These are phyloP conservation scores for Astrothelium subdiscretum DNA, from an alignment of 495 filamentous ascomycete genomes.

Conservation along the genomic window DNA sequence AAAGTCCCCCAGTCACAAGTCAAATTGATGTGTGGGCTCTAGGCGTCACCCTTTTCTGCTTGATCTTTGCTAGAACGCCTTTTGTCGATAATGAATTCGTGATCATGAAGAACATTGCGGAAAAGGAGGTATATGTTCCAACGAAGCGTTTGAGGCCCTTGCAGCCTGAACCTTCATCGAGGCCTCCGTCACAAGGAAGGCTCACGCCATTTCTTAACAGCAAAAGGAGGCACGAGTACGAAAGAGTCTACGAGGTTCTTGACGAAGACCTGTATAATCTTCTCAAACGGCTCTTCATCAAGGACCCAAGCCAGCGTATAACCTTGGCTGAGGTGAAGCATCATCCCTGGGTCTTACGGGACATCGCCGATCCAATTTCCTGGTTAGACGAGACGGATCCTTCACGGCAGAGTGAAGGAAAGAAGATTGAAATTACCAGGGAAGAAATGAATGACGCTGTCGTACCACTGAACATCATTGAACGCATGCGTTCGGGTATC, in stretches of 20 bases:
- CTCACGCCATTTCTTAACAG: slow-evolving; percentile 23
- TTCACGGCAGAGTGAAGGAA: slow-evolving; percentile 62
- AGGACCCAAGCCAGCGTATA: slow-evolving; percentile 81
- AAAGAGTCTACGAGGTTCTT: slow-evolving; percentile 74
- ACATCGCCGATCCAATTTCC: slow-evolving; percentile 55
- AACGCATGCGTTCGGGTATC: slow-evolving; percentile 58
- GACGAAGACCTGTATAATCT: slow-evolving; percentile 74
- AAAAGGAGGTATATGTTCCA: slow-evolving; percentile 81
- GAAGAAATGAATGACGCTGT: slow-evolving; percentile 85
- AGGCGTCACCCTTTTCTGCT: slow-evolving; percentile 88
- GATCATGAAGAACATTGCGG: slow-evolving; percentile 82
- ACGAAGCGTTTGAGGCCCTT: slow-evolving; percentile 67
- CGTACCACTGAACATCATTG: slow-evolving; percentile 73
- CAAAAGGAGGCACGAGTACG: slow-evolving; percentile 51
- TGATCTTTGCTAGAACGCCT: slow-evolving; percentile 85
- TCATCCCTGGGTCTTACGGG: slow-evolving; percentile 88
- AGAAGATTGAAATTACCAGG: slow-evolving; percentile 84
- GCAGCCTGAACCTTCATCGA: slow-evolving; percentile 40
- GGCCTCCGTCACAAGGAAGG: slow-evolving; percentile 23
- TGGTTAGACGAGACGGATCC: slow-evolving; percentile 97
- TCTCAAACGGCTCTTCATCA: slow-evolving; percentile 67
- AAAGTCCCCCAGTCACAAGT: slow-evolving; percentile 45
- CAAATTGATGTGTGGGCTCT: slow-evolving; percentile 96
- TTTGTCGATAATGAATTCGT: slow-evolving; percentile 86
- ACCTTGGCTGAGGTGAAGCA: slow-evolving; percentile 85